phyloP scores from a whole-genome alignment of 345 rosid genomes.

The Hibiscus syriacus region DNA sequence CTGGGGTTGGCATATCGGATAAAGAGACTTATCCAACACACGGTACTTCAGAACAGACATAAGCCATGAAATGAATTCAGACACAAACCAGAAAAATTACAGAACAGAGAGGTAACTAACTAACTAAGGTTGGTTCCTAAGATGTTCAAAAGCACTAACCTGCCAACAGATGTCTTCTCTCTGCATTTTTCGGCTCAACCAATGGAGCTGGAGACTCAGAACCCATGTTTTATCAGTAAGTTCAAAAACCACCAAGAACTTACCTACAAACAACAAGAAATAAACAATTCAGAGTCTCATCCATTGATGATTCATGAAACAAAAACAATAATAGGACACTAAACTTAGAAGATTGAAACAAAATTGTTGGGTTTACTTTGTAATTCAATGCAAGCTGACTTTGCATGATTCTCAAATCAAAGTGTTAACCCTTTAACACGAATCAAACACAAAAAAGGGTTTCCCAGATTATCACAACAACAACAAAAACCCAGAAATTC shows the following conservation, averaged over 20 bases:
- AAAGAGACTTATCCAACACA: too few species aligned
- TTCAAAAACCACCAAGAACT: neutral
- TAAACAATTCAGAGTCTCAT: neutral
- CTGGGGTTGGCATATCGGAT: neutral
- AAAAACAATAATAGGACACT: neutral
- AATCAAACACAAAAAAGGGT: neutral
- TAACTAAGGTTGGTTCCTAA: neutral
- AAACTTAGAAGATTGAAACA: neutral
- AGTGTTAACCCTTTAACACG: neutral
- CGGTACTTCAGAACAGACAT: neutral
- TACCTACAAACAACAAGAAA: slow-evolving; percentile 9
- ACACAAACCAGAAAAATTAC: too few species aligned
- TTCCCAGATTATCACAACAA: neutral
- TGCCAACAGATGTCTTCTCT: slow-evolving; percentile 11
- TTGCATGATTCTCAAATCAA: neutral
- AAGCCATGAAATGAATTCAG: neutral
- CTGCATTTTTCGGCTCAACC: slow-evolving; percentile 25
- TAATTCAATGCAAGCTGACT: too few species aligned
- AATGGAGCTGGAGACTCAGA: slow-evolving; percentile 33
- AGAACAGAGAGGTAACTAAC: neutral
- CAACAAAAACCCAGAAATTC: neutral
- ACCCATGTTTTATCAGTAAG: slow-evolving; percentile 24
- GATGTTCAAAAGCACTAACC: slow-evolving; percentile 19
- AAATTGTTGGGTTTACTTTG: too few species aligned
- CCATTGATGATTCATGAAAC: neutral